A percentile compares a stretch with the other conserved stretches of the same genome.
Conservation (phyloP, 306 rosid genomes). For the Cicer chorassanicum region DNA sequence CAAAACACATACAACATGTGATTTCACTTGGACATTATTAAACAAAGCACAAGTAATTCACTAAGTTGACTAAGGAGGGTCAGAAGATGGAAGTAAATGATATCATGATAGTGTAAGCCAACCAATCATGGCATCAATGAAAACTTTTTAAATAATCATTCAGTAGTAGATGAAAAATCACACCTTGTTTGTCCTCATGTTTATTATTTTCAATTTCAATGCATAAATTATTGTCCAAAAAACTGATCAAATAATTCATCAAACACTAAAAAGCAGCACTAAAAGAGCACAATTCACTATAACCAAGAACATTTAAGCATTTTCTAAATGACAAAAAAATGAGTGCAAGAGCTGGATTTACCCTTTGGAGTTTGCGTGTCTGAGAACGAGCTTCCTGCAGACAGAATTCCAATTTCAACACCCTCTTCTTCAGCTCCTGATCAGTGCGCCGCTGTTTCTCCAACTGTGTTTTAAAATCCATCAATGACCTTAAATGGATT, state of each 20-base stretch:
- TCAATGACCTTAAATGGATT: constrained; percentile 33
- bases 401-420: constrained; percentile 90
- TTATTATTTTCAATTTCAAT: constrained; percentile 11
- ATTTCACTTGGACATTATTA: background rate
- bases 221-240: constrained; percentile 24
- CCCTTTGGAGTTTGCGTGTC: constrained; percentile 95
- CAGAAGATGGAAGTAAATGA: constrained; percentile 3
- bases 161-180: constrained; percentile 18
- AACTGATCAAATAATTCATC: constrained; percentile 32
- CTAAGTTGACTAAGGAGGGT: background rate
- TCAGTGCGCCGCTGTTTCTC: constrained; percentile 94
- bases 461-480: constrained; percentile 60
- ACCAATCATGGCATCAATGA: constrained; percentile 15
- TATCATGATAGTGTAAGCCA: background rate
- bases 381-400: constrained; percentile 94
- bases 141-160: background rate
- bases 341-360: constrained; percentile 42
- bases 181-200: background rate
- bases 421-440: constrained; percentile 94
- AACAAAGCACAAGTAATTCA: constrained; percentile 6
- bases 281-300: constrained; percentile 1
- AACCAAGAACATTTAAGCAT: constrained; percentile 1
- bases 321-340: background rate
- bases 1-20: constrained; percentile 33
- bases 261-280: background rate